Evolutionary conservation across 345 rosid genomes (phyloP).

Genomic region (Noccaea bulbosa): DNA sequence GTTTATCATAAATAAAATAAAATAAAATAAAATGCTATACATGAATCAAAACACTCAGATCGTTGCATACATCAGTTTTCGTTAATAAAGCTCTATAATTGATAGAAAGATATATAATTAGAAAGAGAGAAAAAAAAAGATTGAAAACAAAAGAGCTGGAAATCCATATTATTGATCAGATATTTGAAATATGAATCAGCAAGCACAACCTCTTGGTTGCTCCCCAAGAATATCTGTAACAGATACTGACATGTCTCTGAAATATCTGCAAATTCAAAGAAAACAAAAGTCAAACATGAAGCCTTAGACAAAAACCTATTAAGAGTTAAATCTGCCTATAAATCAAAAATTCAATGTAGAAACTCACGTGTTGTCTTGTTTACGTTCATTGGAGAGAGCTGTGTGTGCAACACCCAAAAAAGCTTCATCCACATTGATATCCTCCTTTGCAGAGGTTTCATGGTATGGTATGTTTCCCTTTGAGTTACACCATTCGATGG

Average conservation of each 20-base stretch:
- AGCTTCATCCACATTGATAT: conserved; percentile 75
- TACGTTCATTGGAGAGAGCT: conserved; percentile 60
- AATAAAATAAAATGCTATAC: conserved; percentile 16
- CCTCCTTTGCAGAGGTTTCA: conserved; percentile 87
- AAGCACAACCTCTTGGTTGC: conserved; percentile 69
- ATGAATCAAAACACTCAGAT: conserved; percentile 30
- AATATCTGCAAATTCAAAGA: conserved; percentile 54
- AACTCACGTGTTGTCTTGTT: conserved; percentile 58
- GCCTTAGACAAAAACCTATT: neutral
- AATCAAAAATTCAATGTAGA: neutral
- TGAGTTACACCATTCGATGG: conserved; percentile 74
- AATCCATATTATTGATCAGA: conserved; percentile 27
- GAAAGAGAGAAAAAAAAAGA: neutral
- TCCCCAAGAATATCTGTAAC: conserved; percentile 60
- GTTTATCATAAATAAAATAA: neutral
- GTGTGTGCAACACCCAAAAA: conserved; percentile 64
- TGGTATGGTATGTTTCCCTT: conserved; percentile 67
- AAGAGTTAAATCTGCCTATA: conserved; percentile 1
- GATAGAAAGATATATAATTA: conserved; percentile 1
- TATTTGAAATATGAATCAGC: conserved; percentile 44
- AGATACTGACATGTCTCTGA: conserved; percentile 56
- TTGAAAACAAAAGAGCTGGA: conserved; percentile 8
- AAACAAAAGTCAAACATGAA: neutral
- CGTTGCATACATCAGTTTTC: conserved; percentile 20
- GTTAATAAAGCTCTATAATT: conserved; percentile 17